Percentiles rank a stretch among this genome's conserved stretches.
Conservation (phyloP, 2,329 filamentous ascomycete species). For the Aspergillus cejpii region DNA sequence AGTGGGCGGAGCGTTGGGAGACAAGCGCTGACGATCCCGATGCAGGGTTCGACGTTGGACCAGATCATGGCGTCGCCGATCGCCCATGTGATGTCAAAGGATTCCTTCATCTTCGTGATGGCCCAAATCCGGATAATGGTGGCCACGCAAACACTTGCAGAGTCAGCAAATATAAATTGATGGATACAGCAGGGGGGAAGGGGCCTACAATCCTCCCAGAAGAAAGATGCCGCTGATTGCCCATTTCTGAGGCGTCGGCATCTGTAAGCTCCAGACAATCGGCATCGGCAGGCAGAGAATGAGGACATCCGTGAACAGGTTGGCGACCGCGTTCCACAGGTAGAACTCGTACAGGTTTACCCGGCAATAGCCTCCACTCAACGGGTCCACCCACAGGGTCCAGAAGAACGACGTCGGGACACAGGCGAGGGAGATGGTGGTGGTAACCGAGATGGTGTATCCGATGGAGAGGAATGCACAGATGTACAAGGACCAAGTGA, state of each 20-base stretch:
- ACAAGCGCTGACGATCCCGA: slow-evolving; percentile 19
- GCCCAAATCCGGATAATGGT: slow-evolving; percentile 15
- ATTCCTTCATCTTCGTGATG: slow-evolving; percentile 12
- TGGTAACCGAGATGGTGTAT: slow-evolving; percentile 9
- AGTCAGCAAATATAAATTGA: background rate
- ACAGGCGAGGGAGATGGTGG: slow-evolving; percentile 10
- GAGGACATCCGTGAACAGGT: slow-evolving; percentile 14
- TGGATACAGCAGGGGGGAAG: background rate
- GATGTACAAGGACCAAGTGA: slow-evolving; percentile 12
- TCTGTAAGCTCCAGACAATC: slow-evolving; percentile 15
- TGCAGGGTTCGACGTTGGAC: slow-evolving; percentile 20
- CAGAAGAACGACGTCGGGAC: slow-evolving; percentile 14
- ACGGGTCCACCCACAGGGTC: slow-evolving; percentile 12
- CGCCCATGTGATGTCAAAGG: slow-evolving; percentile 15
- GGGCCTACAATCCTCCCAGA: slow-evolving; percentile 14
- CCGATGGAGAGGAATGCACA: slow-evolving; percentile 12
- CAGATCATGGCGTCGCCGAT: slow-evolving; percentile 18
- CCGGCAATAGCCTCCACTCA: slow-evolving; percentile 7
- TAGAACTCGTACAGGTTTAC: slow-evolving; percentile 16
- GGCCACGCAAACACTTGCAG: slow-evolving; percentile 15
- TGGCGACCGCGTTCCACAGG: slow-evolving; percentile 13
- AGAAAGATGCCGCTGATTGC: slow-evolving; percentile 15
- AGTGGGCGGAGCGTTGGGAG: slow-evolving; percentile 15
- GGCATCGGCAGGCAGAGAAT: slow-evolving; percentile 16
- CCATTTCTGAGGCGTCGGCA: slow-evolving; percentile 9